Percentiles rank a stretch among this genome's conserved stretches.
These are phyloP conservation scores for Talaromyces atroroseus DNA, from an alignment of 2,329 filamentous ascomycete species.

Conservation along the genomic window DNA sequence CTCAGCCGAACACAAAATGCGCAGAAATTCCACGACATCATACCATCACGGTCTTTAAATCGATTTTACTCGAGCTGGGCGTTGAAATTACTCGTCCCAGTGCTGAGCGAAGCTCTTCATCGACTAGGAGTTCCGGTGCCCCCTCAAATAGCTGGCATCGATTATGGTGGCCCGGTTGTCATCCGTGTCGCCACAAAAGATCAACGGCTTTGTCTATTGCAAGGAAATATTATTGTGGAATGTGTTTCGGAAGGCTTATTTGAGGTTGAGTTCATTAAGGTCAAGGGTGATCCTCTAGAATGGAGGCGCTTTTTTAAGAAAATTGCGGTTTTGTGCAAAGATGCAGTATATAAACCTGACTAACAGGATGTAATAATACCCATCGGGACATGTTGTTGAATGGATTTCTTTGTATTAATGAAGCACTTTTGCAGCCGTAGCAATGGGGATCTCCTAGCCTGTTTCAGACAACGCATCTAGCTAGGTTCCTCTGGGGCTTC, in stretches of 20 bases:
- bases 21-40: conserved; percentile 81
- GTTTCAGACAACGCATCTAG: background rate
- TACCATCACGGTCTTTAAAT: conserved; percentile 79
- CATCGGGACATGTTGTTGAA: background rate
- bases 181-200: conserved; percentile 68
- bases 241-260: conserved; percentile 55
- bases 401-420: background rate
- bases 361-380: conserved; percentile 17
- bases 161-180: conserved; percentile 50
- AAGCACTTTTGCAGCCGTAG: background rate
- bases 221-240: conserved; percentile 42
- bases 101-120: conserved; percentile 75
- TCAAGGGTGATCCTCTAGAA: conserved; percentile 91
- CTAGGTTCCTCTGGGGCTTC: background rate
- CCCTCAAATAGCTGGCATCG: conserved; percentile 39
- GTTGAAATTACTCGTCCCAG: conserved; percentile 67
- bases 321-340: conserved; percentile 79
- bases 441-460: background rate
- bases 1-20: conserved; percentile 84
- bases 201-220: conserved; percentile 45
- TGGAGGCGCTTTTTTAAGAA: conserved; percentile 98
- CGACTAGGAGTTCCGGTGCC: conserved; percentile 75
- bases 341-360: conserved; percentile 66
- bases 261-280: conserved; percentile 87
- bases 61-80: conserved; percentile 86